A percentile compares a stretch with the other conserved stretches of the same genome.
phyloP scores from a whole-genome alignment of 768 basidiomycete genomes.

The Rhizopogon vinicolor region DNA sequence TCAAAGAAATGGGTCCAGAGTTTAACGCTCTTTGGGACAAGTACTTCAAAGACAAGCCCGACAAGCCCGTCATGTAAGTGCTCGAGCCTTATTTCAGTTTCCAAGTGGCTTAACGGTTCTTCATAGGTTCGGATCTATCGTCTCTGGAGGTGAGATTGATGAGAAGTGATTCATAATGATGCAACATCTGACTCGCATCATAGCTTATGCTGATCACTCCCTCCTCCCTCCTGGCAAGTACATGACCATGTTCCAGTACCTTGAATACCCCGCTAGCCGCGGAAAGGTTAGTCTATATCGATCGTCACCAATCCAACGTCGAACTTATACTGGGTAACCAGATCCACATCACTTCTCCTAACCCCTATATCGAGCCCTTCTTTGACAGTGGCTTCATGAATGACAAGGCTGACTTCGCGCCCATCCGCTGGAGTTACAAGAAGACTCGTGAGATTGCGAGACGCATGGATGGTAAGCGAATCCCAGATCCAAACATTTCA shows the following conservation, averaged over 20 bases:
- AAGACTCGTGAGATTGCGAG: constrained; percentile 68
- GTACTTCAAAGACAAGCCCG: constrained; percentile 78
- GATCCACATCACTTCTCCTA: constrained; percentile 59
- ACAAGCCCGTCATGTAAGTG: constrained; percentile 68
- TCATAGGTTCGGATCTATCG: constrained; percentile 58
- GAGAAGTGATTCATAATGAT: not conserved
- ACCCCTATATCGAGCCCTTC: constrained; percentile 57
- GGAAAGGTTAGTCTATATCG: constrained; percentile 43
- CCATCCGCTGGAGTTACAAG: constrained; percentile 77
- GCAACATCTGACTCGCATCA: not conserved
- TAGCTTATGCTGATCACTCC: constrained; percentile 66
- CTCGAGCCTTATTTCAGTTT: not conserved
- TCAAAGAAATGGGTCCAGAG: constrained; percentile 77
- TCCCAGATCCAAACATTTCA: not conserved
- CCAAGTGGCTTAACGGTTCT: not conserved
- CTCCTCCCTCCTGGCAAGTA: constrained; percentile 70
- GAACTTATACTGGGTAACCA: constrained; percentile 13
- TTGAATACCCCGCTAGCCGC: constrained; percentile 72
- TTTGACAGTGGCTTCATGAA: constrained; percentile 81
- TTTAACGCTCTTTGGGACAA: constrained; percentile 63
- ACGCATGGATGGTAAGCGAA: constrained; percentile 56
- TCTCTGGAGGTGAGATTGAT: constrained; percentile 43
- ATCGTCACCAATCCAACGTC: not conserved
- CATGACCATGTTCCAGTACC: constrained; percentile 72
- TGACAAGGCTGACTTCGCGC: constrained; percentile 72